Conservation (phyloP, 2,329 filamentous ascomycete genomes). For the Ophiocordyceps robertsii region DNA sequence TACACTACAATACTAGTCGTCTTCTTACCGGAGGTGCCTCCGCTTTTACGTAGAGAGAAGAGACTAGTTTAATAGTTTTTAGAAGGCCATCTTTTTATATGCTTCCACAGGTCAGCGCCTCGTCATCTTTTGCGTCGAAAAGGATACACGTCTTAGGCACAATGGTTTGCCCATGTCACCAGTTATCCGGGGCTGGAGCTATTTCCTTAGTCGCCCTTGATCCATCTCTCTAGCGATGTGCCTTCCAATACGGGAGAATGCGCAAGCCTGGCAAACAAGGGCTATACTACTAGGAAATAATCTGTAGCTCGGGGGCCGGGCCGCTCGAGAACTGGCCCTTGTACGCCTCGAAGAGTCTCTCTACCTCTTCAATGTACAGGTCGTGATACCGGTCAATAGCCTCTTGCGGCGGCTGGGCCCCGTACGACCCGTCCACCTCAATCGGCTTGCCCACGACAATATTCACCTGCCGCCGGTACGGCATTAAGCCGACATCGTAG, state of each 20-base stretch:
- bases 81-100: no score
- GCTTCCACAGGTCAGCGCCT: no score
- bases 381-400: conserved; percentile 74
- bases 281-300: conserved; percentile 32
- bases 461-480: conserved; percentile 77
- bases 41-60: no score
- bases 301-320: conserved; percentile 51
- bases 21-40: no score
- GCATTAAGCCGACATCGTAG: conserved; percentile 94
- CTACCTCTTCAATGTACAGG: conserved; percentile 62
- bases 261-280: neutral
- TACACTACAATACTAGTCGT: no score
- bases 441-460: conserved; percentile 82
- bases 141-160: no score
- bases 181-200: no score
- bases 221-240: no score
- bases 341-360: conserved; percentile 62
- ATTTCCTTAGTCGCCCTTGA: no score
- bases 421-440: conserved; percentile 44
- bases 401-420: conserved; percentile 49
- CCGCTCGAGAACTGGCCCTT: conserved; percentile 60
- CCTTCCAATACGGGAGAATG: neutral
- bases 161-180: no score
- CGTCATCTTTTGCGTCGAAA: no score
- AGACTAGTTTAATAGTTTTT: no score